Base-by-base conservation (phyloP, 1,284 basidiomycete genomes). In the Pseudozyma flocculosa region DNA sequence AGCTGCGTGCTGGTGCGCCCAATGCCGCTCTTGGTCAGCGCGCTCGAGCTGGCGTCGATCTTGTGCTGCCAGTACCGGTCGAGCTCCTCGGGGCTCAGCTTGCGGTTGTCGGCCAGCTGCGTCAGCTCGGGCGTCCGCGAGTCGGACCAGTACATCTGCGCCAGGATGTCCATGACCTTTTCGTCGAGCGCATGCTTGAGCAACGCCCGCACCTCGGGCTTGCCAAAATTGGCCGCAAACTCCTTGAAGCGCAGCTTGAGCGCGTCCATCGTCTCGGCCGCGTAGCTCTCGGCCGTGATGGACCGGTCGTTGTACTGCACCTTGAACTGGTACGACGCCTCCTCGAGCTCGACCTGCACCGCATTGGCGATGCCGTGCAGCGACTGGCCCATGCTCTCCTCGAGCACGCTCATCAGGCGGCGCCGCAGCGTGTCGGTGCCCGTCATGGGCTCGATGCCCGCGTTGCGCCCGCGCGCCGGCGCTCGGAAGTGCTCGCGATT, bases 261-360 rank as follows among this genome's bases (percentile, higher is more conserved):
- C 9, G 85, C 82, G 73, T 98, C 94, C 80, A 97, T 88, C 2
- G 92, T 92, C 80, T 98, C 95, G 17, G 94, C 93, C 45, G 97
- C 91, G 76, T 99, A 99, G 3, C 90, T 92, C 79, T 99, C 95
- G 13, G 95, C 87, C 0, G 90, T 89, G 67, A 97, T 90, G 23
- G 89, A 85, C 19, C 92, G 86, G 80, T 99, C 95, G 77, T 99
- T 98, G 83, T 98, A 99, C 79, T 97, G 92, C 0, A 98, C 93
- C 80, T 99, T 99, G 85, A 98, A 98, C 79, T 97, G 93, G 79
- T 99, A 99, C 24, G 87, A 87, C 1, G 94, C 88, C 73, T 97
- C 94, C 79, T 98, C 94, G 14, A 97, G 84, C 79, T 98, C 95
- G 32, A 95, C 85, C 73, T 95, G 92, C 4, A 98, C 94, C 1